A percentile compares a stretch with the other conserved stretches of the same genome.
Evolutionary conservation across 2,329 filamentous ascomycete genomes (phyloP).

Genomic region (Xylaria sp.): DNA sequence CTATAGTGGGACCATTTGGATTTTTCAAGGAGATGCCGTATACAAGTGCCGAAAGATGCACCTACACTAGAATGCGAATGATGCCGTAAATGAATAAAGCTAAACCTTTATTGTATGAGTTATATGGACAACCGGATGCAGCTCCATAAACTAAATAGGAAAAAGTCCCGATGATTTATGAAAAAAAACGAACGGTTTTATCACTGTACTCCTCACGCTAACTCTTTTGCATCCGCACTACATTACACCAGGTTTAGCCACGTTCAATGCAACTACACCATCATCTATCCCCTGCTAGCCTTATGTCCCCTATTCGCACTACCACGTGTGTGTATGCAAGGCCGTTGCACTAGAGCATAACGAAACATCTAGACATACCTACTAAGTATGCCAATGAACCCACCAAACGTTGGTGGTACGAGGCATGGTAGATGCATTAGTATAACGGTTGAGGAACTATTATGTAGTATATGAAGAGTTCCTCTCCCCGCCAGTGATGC

Average conservation of each 20-base stretch:
- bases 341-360: slow-evolving; percentile 13
- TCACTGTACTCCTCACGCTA: neutral
- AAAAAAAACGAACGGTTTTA: slow-evolving; percentile 11
- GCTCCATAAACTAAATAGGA: slow-evolving; percentile 13
- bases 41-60: no score
- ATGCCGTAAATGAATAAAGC: no score
- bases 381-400: slow-evolving; percentile 1
- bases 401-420: slow-evolving; percentile 9
- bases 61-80: no score
- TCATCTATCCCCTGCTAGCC: neutral
- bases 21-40: no score
- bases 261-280: neutral
- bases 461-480: slow-evolving; percentile 31
- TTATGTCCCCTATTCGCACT: slow-evolving; percentile 2
- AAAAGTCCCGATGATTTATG: slow-evolving; percentile 13
- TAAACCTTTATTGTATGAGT: no score
- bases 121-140: slow-evolving; percentile 12
- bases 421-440: slow-evolving; percentile 17
- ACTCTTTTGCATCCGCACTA: neutral
- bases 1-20: no score
- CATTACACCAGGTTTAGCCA: neutral
- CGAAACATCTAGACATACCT: neutral
- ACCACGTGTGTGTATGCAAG: slow-evolving; percentile 8
- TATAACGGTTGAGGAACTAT: neutral
- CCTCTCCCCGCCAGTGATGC: slow-evolving; percentile 8